phyloP scores from a whole-genome alignment of 2,329 filamentous ascomycete genomes.

The Fusarium marasasianum region DNA sequence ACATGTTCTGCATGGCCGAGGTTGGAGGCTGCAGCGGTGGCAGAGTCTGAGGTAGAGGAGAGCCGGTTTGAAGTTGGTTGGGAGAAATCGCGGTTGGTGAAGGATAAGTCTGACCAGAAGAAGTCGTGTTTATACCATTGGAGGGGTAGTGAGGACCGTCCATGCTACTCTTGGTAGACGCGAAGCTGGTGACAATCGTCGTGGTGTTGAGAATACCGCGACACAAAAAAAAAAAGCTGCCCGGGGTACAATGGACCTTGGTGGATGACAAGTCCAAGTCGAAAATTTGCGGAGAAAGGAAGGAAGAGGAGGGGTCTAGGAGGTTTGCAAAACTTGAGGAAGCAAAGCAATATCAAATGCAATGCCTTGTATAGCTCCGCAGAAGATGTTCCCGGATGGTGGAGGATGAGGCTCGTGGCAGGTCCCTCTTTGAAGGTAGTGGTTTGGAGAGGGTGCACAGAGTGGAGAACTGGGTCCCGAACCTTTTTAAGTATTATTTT shows the following conservation, averaged over 20 bases:
- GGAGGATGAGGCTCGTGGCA: constrained; percentile 54
- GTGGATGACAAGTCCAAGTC: constrained; percentile 40
- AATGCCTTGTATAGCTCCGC: constrained; percentile 43
- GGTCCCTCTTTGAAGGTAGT: constrained; percentile 53
- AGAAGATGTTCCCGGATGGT: constrained; percentile 48
- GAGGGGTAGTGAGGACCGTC: constrained; percentile 64
- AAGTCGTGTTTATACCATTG: constrained; percentile 65
- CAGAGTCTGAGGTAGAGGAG: constrained; percentile 62
- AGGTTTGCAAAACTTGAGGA: constrained; percentile 29
- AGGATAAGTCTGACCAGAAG: constrained; percentile 59
- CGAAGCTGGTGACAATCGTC: constrained; percentile 41
- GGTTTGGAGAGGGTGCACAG: constrained; percentile 56
- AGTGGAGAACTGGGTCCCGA: constrained; percentile 58
- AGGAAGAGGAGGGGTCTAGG: constrained; percentile 20
- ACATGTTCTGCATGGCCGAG: constrained; percentile 56
- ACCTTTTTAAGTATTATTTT: constrained; percentile 52
- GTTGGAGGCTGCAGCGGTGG: constrained; percentile 63
- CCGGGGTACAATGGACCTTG: constrained; percentile 38
- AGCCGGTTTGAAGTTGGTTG: constrained; percentile 60
- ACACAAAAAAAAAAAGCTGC: constrained; percentile 27
- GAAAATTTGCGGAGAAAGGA: constrained; percentile 36
- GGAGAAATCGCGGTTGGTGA: constrained; percentile 62
- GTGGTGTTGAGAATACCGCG: constrained; percentile 41
- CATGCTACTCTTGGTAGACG: constrained; percentile 57
- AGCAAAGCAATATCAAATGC: constrained; percentile 40